Evolutionary conservation across 2,329 filamentous ascomycete species (phyloP).

Genomic region (Aspergillus tubingensis): DNA sequence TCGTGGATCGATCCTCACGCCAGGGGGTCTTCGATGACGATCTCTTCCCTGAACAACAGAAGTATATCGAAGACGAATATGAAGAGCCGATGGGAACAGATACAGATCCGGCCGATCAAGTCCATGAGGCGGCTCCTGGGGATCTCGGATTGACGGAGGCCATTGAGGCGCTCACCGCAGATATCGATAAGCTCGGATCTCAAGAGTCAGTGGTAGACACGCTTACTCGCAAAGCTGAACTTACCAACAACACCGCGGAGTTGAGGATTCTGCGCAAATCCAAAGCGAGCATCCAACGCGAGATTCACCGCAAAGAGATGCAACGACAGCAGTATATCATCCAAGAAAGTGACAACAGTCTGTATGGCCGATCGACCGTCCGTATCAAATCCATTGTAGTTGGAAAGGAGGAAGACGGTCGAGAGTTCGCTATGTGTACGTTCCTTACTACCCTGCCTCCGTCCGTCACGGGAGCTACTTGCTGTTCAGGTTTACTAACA

Average conservation of each 20-base stretch:
- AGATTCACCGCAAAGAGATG: constrained; percentile 90
- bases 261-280: constrained; percentile 90
- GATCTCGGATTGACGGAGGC: constrained; percentile 92
- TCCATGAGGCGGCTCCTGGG: constrained; percentile 91
- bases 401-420: constrained; percentile 85
- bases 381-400: constrained; percentile 92
- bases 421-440: constrained; percentile 84
- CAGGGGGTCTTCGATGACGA: constrained; percentile 96
- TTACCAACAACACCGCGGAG: constrained; percentile 96
- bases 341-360: constrained; percentile 95
- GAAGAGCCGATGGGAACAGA: constrained; percentile 67
- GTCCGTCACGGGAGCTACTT: neutral
- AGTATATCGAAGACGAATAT: constrained; percentile 80
- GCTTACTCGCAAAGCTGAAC: constrained; percentile 86
- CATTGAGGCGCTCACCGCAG: constrained; percentile 80
- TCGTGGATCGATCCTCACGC: constrained; percentile 82
- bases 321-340: constrained; percentile 96
- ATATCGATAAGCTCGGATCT: constrained; percentile 83
- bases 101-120: constrained; percentile 72
- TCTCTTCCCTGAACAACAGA: constrained; percentile 81
- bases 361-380: constrained; percentile 88
- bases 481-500: constrained; percentile 18
- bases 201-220: constrained; percentile 93
- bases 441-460: constrained; percentile 9
- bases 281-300: constrained; percentile 86